Evolutionary conservation across 352 stramenopile genomes (phyloP).

Genomic region (Pythium aphanidermatum): DNA sequence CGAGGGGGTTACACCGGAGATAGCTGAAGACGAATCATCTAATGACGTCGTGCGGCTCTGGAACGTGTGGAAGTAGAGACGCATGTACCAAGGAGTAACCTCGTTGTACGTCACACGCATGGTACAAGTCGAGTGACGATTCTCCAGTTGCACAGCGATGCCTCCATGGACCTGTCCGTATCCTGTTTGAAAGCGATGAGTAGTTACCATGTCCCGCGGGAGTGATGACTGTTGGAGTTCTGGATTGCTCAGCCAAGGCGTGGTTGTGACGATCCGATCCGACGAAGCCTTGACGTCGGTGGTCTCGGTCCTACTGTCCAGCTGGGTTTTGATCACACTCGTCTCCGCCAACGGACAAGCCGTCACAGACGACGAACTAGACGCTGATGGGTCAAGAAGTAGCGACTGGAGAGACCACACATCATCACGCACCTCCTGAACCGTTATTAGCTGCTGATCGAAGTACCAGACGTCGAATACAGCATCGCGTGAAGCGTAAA

Average conservation of each 20-base stretch:
- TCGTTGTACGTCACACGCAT: constrained; percentile 68
- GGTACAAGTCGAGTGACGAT: constrained; percentile 39
- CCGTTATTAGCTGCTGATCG: constrained; percentile 53
- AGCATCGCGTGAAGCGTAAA: constrained; percentile 29
- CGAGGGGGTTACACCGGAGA: constrained; percentile 1
- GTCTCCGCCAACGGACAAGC: constrained; percentile 11
- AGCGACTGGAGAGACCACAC: constrained; percentile 38
- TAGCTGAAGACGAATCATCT: too few relatives aligned
- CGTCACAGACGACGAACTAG: background rate
- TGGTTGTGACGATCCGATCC: background rate
- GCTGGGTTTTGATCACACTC: constrained; percentile 7
- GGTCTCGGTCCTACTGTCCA: background rate
- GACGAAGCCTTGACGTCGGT: background rate
- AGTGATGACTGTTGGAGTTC: background rate
- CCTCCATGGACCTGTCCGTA: constrained; percentile 72
- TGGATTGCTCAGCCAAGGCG: background rate
- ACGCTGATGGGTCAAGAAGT: constrained; percentile 25
- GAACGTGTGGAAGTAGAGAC: constrained; percentile 75
- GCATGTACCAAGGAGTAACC: constrained; percentile 75
- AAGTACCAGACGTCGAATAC: constrained; percentile 24
- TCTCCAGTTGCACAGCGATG: constrained; percentile 57
- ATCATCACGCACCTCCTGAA: constrained; percentile 28
- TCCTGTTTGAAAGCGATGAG: constrained; percentile 72
- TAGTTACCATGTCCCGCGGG: constrained; percentile 27
- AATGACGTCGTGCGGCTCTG: constrained; percentile 15